Base-by-base conservation (phyloP, 177 flowering plant species). In the Vitis hybrid region DNA sequence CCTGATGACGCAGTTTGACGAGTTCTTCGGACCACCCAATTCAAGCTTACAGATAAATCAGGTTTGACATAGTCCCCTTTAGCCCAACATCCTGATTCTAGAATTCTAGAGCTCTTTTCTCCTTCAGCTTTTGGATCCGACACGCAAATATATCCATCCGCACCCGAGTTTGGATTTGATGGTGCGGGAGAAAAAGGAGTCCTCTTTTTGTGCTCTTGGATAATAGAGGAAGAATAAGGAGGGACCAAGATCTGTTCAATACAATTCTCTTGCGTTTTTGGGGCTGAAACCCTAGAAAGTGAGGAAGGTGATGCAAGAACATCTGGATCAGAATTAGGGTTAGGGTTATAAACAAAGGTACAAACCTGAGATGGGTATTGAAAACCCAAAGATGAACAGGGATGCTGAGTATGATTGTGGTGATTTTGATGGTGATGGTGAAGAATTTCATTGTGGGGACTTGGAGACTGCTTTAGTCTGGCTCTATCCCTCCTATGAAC, bases 401-500 rank as follows among this genome's bases (percentile, higher is more conserved):
- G 67, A 48, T 54, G 72, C 18, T 49, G 64, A 10, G 40, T 16
- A 54, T 50, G 50, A 60, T 70, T 46, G 5, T 56, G 67, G 7
- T 50, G 72, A 40, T 52, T 35, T 32, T 69, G 71, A 68, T 65
- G 68, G 10, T 73, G 49, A 10, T 73, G 78, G 40, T 48, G 75
- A 68, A 48, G 69, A 71, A 66, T 63, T 72, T 72, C 76, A 56
- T 40, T 49, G 56, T 71, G 59, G 27, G 70, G 56, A 64, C 2
- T 52, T 55, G 82, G 76, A 62, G 85, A 83, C 56, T 86, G 90
- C 81, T 89, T 87, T 8, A 88, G 79, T 60, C 86, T 81, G 19
- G 95, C 92, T 74, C 91, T 81, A 56, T 90, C 95, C 52, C 92
- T 81, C 66, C 95, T 77, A 49, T 90, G 95, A 51, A 90, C 91